Evolutionary conservation across 2,329 filamentous ascomycete genomes (phyloP).

Genomic region (Talaromyces amestolkiae): DNA sequence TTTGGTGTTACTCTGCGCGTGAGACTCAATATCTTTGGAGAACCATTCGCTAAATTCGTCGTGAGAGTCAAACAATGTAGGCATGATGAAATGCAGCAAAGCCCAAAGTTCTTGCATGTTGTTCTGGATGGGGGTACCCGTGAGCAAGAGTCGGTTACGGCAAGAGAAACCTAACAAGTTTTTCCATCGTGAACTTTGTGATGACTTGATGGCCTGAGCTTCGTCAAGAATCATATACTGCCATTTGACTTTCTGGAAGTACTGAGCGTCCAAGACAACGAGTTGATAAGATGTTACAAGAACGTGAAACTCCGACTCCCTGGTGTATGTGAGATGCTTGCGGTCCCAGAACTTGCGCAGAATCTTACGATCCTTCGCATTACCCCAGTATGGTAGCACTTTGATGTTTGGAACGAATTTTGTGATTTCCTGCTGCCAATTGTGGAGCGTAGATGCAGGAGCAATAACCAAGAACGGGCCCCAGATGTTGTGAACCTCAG

Average conservation of each 20-base stretch:
- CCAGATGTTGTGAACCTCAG: constrained; percentile 97
- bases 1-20: constrained; percentile 98
- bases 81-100: constrained; percentile 98
- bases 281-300: constrained; percentile 96
- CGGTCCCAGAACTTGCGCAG: constrained; percentile 98
- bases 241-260: constrained; percentile 99
- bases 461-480: constrained; percentile 96
- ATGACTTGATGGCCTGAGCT: constrained; percentile 98
- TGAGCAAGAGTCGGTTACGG: constrained; percentile 87
- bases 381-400: constrained; percentile 96
- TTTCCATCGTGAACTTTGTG: constrained; percentile 95
- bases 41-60: constrained; percentile 56
- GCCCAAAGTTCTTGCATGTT: constrained; percentile 99
- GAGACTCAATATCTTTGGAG: constrained; percentile 76
- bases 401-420: constrained; percentile 94
- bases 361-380: constrained; percentile 88
- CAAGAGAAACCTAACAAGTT: constrained; percentile 90
- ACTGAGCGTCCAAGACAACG: constrained; percentile 91
- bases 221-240: constrained; percentile 99
- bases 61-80: constrained; percentile 77
- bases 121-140: constrained; percentile 97
- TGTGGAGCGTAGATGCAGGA: constrained; percentile 93
- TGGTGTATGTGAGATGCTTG: constrained; percentile 92
- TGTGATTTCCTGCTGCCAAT: constrained; percentile 98
- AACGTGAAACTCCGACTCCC: constrained; percentile 92